Conservation (phyloP, 2,329 filamentous ascomycete species). For the Emergomyces africanus region DNA sequence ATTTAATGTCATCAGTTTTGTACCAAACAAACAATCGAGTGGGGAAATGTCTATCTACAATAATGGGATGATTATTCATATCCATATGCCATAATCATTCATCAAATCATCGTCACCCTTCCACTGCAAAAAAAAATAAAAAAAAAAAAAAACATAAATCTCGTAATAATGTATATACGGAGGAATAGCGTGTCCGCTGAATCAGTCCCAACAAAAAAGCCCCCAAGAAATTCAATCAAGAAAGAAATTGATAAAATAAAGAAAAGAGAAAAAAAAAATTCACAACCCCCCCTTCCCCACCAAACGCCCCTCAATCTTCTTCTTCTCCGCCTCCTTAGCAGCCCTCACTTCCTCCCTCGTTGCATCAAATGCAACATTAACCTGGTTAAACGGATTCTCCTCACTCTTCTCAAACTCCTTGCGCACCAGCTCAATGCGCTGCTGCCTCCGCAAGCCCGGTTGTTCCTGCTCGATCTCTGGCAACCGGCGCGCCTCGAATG, state of each 20-base stretch:
- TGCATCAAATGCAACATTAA: constrained; percentile 61
- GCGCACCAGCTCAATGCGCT: constrained; percentile 68
- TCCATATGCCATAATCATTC: not conserved
- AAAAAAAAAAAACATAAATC: not conserved
- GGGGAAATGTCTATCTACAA: not conserved
- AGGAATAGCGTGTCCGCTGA: not conserved
- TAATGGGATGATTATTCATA: not conserved
- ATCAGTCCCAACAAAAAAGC: not conserved
- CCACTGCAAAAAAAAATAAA: no score
- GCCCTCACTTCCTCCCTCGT: constrained; percentile 61
- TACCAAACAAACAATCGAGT: not conserved
- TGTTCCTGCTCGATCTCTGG: constrained; percentile 78
- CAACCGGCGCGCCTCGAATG: constrained; percentile 68
- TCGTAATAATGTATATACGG: not conserved
- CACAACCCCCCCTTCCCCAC: constrained; percentile 5
- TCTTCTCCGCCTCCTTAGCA: constrained; percentile 52
- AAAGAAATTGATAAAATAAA: constrained; percentile 7
- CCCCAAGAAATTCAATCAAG: not conserved
- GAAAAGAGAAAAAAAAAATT: constrained; percentile 16
- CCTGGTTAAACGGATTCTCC: constrained; percentile 93
- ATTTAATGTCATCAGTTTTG: not conserved
- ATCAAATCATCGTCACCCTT: not conserved
- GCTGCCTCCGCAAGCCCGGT: constrained; percentile 64
- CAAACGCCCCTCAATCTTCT: constrained; percentile 62
- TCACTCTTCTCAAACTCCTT: constrained; percentile 94